Base-by-base conservation (phyloP, 306 rosid genomes). In the Sophora flavescens region DNA sequence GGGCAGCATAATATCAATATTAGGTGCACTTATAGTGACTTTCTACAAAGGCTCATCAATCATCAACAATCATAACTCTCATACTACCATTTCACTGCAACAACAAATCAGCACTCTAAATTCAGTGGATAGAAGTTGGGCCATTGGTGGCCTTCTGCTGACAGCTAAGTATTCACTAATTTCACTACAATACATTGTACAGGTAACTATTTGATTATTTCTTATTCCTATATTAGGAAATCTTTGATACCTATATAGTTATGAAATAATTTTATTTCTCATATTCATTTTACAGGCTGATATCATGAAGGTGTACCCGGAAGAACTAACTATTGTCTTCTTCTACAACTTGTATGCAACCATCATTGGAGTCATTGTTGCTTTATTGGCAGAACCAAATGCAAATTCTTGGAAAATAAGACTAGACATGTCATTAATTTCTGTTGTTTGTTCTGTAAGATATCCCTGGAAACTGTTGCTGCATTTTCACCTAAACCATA, bases 231-330 rank as follows among this genome's bases (percentile, higher is more conserved):
- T 13, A 8, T 13, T 63, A 5, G 39, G 51, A 68, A 52, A 36
- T 16, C 70, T 48, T 75, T 56, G 16, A 47, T 32, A 35, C 54
- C 8, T 35, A 59, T 17, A 5, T 61, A 39, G 12, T 4, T 52
- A 41, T 60, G 39, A 78, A 51, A 57, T 45, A 41, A 16, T 48
- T 53, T 62, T 63, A 36, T 17, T 38, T 47, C 54, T 9, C 6
- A 60, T 54, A 51, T 77, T 74, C 10, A 58, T 73, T 76, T 80
- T 72, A 15, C 89, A 93, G 98, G 86, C 88, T 30, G 89, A 86
- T 78, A 91, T 93, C 45, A 88, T 93, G 98, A 90, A 85, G 87
- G 97, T 80, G 80, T 89, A 87, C 72, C 96, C 91, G 8, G 88
- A 88, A 70, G 97, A 90, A 75, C 57, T 91, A 59, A 89, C 93